These are phyloP conservation scores for Clonostachys chloroleuca DNA, from an alignment of 2,329 filamentous ascomycete species.

Conservation along the genomic window DNA sequence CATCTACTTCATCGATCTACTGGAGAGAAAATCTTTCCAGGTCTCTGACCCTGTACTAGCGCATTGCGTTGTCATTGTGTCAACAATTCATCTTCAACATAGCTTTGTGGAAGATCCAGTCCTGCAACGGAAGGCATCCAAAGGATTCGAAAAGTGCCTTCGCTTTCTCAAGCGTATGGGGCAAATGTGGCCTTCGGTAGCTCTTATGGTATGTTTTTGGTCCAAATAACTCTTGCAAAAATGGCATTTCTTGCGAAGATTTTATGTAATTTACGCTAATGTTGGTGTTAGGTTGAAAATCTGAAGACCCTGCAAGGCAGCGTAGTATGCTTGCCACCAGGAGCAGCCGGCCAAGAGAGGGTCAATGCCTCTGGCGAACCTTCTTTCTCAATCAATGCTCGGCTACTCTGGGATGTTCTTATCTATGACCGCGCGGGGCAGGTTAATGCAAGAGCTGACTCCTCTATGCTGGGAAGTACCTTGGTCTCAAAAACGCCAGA, in stretches of 20 bases:
- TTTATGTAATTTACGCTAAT: not conserved
- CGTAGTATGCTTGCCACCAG: constrained; percentile 9
- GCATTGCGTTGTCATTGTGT: constrained; percentile 45
- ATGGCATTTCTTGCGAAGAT: too few species aligned
- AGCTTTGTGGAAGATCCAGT: constrained; percentile 32
- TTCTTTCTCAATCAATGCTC: constrained; percentile 21
- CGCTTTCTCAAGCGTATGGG: constrained; percentile 14
- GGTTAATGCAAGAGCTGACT: constrained; percentile 8
- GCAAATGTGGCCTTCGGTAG: constrained; percentile 13
- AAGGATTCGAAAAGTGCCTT: constrained; percentile 18
- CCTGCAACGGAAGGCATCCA: constrained; percentile 12
- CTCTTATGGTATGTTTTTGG: constrained; percentile 12
- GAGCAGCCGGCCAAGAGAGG: not conserved
- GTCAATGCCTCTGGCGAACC: not conserved
- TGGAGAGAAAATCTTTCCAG: constrained; percentile 32
- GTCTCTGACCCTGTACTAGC: constrained; percentile 26
- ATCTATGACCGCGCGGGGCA: constrained; percentile 26
- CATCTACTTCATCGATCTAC: constrained; percentile 42
- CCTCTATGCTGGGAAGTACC: constrained; percentile 12
- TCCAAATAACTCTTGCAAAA: not conserved
- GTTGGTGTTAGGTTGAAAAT: constrained; percentile 10
- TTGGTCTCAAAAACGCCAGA: constrained; percentile 1
- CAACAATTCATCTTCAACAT: constrained; percentile 48
- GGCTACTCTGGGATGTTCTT: constrained; percentile 27
- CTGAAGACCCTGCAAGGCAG: constrained; percentile 23